Base-by-base conservation (phyloP, 164 flowering plant species). In the Vitis amurensis region DNA sequence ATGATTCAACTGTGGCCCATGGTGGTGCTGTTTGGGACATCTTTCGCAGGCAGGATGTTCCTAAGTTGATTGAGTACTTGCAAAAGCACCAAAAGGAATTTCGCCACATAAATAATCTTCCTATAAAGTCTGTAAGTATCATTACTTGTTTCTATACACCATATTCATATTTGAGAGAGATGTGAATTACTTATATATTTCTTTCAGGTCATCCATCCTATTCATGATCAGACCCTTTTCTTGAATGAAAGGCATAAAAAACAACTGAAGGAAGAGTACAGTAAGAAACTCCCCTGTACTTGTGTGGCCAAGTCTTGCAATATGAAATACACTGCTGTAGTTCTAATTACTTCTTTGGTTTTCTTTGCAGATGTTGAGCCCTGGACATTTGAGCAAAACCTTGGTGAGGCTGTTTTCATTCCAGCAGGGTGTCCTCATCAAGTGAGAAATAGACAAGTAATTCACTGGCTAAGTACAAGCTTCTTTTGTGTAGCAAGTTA, bases 21-120 rank as follows among this genome's bases (percentile, higher is more conserved):
- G 97, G 91, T 52, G 91, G 89, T 72, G 94, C 93, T 63, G 76
- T 90, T 55, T 91, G 97, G 97, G 97, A 91, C 71, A 88, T 91
- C n/a, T 91, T 91, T 23, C 91, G 97, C 10, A 79, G 93, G 72
- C 72, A 91, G 77, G 97, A 91, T 82, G 93, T 86, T 30, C 89
- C 92, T 9, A 88, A 85, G 70, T 66, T 91, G 67, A 66, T 62
- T 9, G 84, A 86, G 37, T 91, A 88, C 71, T 69, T 91, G 70
- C 69, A 69, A 61, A 88, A 80, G 75, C 97, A 91, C 73, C 68
- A 66, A 66, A 77, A 66, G 64, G 94, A 91, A 74, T 91, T 91
- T 75, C 80, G 87, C 23, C 88, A 87, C 69, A 73, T 81, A 29
- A 66, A 77, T 23, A 78, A 78, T 65, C 71, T 50, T 76, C 91